A percentile compares a stretch with the other conserved stretches of the same genome.
Conservation (phyloP, 1,284 basidiomycete genomes). For the Exsudoporus floridanus region DNA sequence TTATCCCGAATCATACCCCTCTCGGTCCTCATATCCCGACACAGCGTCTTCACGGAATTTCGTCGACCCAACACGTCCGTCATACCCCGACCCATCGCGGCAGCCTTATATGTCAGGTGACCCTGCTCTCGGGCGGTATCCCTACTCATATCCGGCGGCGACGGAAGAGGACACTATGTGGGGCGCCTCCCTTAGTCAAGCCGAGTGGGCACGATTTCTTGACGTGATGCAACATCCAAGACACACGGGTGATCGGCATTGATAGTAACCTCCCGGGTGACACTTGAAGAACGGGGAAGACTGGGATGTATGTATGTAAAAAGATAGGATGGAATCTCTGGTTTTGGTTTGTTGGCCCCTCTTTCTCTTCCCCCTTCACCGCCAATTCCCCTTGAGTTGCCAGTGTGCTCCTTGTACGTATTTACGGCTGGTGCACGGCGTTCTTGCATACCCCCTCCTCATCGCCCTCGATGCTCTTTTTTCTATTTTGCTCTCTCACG, state of each 20-base stretch:
- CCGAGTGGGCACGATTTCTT: constrained; percentile 53
- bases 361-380: background rate
- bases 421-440: constrained; percentile 23
- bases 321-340: constrained; percentile 31
- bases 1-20: constrained; percentile 28
- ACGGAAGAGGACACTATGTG: constrained; percentile 54
- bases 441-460: constrained; percentile 5
- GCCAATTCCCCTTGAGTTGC: constrained; percentile 18
- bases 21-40: constrained; percentile 27
- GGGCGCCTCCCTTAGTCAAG: constrained; percentile 59
- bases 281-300: constrained; percentile 11
- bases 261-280: constrained; percentile 15
- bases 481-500: constrained; percentile 13
- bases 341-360: constrained; percentile 20
- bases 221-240: constrained; percentile 46
- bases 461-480: constrained; percentile 9
- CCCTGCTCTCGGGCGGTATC: constrained; percentile 27
- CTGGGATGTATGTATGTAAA: constrained; percentile 35
- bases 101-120: constrained; percentile 31
- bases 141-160: constrained; percentile 37
- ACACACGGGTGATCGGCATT: constrained; percentile 33
- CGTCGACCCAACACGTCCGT: constrained; percentile 19
- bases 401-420: constrained; percentile 27
- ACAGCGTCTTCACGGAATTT: constrained; percentile 29
- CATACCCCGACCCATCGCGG: constrained; percentile 33